Evolutionary conservation across 129 eudicot species (phyloP).

Genomic region (Artemisia annua): DNA sequence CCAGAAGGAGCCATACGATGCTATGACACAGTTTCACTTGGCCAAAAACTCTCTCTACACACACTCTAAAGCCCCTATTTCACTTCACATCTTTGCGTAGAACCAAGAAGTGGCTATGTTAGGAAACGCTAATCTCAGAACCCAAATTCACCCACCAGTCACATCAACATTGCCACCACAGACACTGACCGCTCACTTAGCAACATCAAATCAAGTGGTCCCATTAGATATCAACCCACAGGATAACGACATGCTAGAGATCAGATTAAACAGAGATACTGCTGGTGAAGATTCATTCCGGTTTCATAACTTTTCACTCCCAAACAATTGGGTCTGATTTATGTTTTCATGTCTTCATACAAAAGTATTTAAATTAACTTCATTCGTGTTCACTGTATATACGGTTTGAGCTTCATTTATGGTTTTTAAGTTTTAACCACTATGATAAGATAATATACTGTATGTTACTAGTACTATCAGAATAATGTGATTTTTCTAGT

Average conservation of each 20-base stretch:
- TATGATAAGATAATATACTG: too few relatives aligned
- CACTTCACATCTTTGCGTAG: constrained; percentile 64
- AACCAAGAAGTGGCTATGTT: constrained; percentile 43
- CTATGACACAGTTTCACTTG: constrained; percentile 80
- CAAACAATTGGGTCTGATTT: constrained; percentile 50
- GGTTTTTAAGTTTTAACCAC: too few relatives aligned
- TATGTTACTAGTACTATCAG: too few relatives aligned
- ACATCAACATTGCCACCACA: constrained; percentile 32
- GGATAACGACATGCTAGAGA: constrained; percentile 17
- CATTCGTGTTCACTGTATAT: not conserved
- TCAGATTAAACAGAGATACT: constrained; percentile 54
- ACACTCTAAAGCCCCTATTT: constrained; percentile 67
- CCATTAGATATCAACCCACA: not conserved
- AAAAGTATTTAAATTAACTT: not conserved
- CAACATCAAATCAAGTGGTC: too few relatives aligned
- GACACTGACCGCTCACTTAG: constrained; percentile 23
- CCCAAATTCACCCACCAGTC: constrained; percentile 35
- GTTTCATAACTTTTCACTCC: constrained; percentile 60
- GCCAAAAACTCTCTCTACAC: constrained; percentile 87
- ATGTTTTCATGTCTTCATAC: not conserved
- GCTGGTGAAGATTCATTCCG: constrained; percentile 81
- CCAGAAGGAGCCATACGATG: constrained; percentile 75
- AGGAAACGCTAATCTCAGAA: constrained; percentile 40
- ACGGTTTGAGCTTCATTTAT: too few relatives aligned
- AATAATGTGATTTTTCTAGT: too few relatives aligned